phyloP scores from a whole-genome alignment of 2,329 filamentous ascomycete species.

The Sarocladiaceae sp. region DNA sequence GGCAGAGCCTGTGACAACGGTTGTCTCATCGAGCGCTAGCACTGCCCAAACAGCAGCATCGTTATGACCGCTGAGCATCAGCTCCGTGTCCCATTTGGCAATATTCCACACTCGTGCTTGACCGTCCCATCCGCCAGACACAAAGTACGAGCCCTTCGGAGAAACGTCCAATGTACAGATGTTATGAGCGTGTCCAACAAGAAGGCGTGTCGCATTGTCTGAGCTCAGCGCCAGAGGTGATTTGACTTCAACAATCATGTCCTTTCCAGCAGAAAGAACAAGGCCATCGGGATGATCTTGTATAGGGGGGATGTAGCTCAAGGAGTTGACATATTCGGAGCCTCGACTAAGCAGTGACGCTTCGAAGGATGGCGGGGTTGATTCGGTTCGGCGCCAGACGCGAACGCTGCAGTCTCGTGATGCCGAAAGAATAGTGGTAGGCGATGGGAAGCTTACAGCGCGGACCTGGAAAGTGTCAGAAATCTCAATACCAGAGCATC shows the following conservation, averaged over 20 bases:
- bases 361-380: constrained; percentile 68
- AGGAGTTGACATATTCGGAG: constrained; percentile 80
- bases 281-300: constrained; percentile 70
- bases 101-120: constrained; percentile 83
- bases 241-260: constrained; percentile 88
- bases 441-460: constrained; percentile 71
- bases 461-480: constrained; percentile 62
- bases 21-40: constrained; percentile 72
- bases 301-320: constrained; percentile 72
- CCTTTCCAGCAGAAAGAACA: constrained; percentile 82
- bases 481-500: background rate
- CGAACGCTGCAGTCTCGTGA: constrained; percentile 91
- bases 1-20: constrained; percentile 85
- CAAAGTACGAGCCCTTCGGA: constrained; percentile 65
- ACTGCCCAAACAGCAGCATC: constrained; percentile 85
- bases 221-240: constrained; percentile 61
- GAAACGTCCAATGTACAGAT: constrained; percentile 83
- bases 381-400: constrained; percentile 69
- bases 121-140: constrained; percentile 93
- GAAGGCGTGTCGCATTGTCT: constrained; percentile 78
- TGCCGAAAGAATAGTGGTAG: constrained; percentile 72
- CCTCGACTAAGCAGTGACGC: constrained; percentile 75
- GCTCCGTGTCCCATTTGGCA: constrained; percentile 77
- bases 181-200: constrained; percentile 83
- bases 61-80: constrained; percentile 69